Conservation (phyloP, 768 basidiomycete genomes). For the Coprinopsis marcescibilis region DNA sequence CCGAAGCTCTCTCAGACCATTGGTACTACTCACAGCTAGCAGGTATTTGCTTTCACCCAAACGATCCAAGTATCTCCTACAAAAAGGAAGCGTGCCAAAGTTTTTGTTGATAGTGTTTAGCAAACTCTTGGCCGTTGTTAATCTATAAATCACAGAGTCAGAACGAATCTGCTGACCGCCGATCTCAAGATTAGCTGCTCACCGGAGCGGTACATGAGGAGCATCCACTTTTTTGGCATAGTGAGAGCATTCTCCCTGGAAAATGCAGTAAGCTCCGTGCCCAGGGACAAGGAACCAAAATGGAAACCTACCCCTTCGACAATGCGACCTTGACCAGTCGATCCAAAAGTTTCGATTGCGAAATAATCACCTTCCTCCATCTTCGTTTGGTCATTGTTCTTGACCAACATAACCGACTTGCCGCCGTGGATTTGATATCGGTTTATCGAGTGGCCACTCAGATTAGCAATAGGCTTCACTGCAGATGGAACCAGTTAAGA, state of each 20-base stretch:
- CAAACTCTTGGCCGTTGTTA: slow-evolving; percentile 80
- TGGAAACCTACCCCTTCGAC: slow-evolving; percentile 62
- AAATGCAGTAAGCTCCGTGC: slow-evolving; percentile 2
- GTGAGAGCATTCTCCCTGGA: slow-evolving; percentile 90
- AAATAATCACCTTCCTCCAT: slow-evolving; percentile 99
- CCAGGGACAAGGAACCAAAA: neutral
- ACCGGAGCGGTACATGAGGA: slow-evolving; percentile 73
- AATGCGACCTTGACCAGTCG: slow-evolving; percentile 88
- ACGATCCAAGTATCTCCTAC: slow-evolving; percentile 91
- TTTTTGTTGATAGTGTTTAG: slow-evolving; percentile 84
- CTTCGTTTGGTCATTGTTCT: slow-evolving; percentile 84
- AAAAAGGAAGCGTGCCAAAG: slow-evolving; percentile 95
- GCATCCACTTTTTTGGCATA: slow-evolving; percentile 75
- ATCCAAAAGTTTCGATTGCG: slow-evolving; percentile 98
- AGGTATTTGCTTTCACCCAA: slow-evolving; percentile 90
- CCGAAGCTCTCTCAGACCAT: slow-evolving; percentile 1
- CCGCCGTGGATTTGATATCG: slow-evolving; percentile 90
- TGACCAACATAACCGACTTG: slow-evolving; percentile 87
- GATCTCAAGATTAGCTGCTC: slow-evolving; percentile 16
- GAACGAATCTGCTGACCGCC: slow-evolving; percentile 2
- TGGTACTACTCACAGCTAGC: slow-evolving; percentile 57
- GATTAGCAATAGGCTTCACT: slow-evolving; percentile 93
- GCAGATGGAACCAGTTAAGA: slow-evolving; percentile 3
- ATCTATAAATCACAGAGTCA: slow-evolving; percentile 37
- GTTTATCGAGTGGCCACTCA: slow-evolving; percentile 92